A percentile compares a stretch with the other conserved stretches of the same genome.
phyloP scores from a whole-genome alignment of 495 filamentous ascomycete genomes.

The Bryoglossum gracile region DNA sequence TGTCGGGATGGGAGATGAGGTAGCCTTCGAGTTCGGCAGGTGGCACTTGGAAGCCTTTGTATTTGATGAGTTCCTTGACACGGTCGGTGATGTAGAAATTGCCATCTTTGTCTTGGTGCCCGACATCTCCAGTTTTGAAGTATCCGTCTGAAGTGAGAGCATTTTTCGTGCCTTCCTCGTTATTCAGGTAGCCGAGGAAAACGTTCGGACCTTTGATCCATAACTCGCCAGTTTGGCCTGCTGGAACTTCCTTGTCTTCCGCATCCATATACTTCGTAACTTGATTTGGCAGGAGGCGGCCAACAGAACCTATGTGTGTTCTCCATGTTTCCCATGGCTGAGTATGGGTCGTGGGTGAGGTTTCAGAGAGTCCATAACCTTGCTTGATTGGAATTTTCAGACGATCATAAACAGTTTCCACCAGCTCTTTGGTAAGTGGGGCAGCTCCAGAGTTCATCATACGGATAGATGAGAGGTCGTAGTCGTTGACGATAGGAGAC shows the following conservation, averaged over 20 bases:
- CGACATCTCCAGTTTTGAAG: constrained; percentile 76
- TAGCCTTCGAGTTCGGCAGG: constrained; percentile 85
- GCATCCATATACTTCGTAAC: constrained; percentile 72
- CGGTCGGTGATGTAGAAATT: constrained; percentile 73
- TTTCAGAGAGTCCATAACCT: constrained; percentile 51
- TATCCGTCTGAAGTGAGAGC: constrained; percentile 66
- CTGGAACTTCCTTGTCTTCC: constrained; percentile 37
- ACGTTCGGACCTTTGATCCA: constrained; percentile 73
- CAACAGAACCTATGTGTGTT: constrained; percentile 70
- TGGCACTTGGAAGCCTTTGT: constrained; percentile 82
- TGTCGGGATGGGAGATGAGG: constrained; percentile 59
- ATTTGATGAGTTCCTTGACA: constrained; percentile 90
- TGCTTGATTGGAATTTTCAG: constrained; percentile 65
- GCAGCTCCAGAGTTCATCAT: constrained; percentile 90
- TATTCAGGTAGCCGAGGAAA: constrained; percentile 73
- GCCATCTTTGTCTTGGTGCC: constrained; percentile 47
- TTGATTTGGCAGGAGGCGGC: constrained; percentile 72
- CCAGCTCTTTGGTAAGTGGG: constrained; percentile 76
- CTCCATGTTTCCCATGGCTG: constrained; percentile 75
- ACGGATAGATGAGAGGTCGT: constrained; percentile 69
- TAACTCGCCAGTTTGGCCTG: constrained; percentile 60
- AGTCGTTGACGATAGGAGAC: constrained; percentile 65
- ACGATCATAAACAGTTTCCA: constrained; percentile 67
- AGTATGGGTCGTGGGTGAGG: constrained; percentile 42
- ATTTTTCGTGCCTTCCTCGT: constrained; percentile 52